phyloP scores from a whole-genome alignment of 371 early-diverging fungal genomes.

The Dipsacomyces acuminosporus region DNA sequence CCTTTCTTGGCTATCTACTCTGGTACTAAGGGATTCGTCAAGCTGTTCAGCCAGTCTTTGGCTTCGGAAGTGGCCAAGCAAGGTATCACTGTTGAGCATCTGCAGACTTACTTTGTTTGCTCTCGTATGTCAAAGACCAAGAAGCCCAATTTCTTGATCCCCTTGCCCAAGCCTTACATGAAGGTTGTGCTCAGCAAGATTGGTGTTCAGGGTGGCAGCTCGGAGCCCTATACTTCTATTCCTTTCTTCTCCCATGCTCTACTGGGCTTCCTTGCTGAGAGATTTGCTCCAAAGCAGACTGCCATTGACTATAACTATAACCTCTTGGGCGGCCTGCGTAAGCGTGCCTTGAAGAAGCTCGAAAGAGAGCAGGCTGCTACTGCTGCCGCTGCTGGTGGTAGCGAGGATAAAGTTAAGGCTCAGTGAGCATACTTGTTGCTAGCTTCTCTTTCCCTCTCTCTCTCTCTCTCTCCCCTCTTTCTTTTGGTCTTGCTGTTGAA shows the following conservation, averaged over 20 bases:
- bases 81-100: constrained; percentile 81
- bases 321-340: constrained; percentile 64
- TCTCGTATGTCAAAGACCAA: constrained; percentile 92
- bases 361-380: constrained; percentile 7
- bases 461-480: no score
- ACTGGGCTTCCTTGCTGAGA: constrained; percentile 67
- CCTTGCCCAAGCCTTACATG: constrained; percentile 79
- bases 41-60: constrained; percentile 84
- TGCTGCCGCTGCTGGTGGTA: no score
- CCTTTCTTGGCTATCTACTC: constrained; percentile 91
- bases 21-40: constrained; percentile 90
- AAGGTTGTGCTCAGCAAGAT: constrained; percentile 63
- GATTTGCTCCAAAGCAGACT: constrained; percentile 54
- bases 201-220: constrained; percentile 68
- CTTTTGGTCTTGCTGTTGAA: no score
- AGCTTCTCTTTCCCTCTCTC: no score
- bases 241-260: constrained; percentile 82
- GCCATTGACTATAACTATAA: constrained; percentile 61
- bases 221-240: constrained; percentile 64
- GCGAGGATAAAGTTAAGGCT: neutral
- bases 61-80: constrained; percentile 73
- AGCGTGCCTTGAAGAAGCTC: constrained; percentile 59
- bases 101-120: constrained; percentile 92
- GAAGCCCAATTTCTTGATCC: constrained; percentile 68
- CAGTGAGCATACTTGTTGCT: neutral